phyloP scores from a whole-genome alignment of 192 early-diverging fungal genomes.

The Backusella mclennaniae region DNA sequence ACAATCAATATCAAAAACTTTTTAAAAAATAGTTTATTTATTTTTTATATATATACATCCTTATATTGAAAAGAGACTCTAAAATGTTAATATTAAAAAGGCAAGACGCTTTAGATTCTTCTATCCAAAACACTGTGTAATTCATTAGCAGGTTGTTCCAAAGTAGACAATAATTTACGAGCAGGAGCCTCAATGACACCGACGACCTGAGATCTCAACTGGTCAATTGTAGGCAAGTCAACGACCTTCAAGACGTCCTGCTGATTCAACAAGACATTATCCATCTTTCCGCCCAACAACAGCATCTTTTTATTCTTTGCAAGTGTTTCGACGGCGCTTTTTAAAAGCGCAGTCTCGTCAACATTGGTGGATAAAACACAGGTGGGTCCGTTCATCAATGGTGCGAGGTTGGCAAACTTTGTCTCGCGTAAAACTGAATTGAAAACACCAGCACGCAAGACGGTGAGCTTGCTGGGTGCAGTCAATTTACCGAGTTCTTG shows the following conservation, averaged over 20 bases:
- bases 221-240: constrained; percentile 47
- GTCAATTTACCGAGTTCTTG: constrained; percentile 31
- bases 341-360: constrained; percentile 42
- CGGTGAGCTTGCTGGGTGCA: constrained; percentile 36
- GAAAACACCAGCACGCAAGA: constrained; percentile 49
- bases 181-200: constrained; percentile 48
- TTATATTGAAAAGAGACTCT: not conserved
- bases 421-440: constrained; percentile 43
- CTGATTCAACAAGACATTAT: constrained; percentile 48
- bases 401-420: constrained; percentile 44
- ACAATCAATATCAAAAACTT: not conserved
- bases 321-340: constrained; percentile 38
- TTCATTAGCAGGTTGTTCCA: constrained; percentile 34
- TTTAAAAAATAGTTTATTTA: constrained; percentile 1
- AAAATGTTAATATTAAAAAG: not conserved
- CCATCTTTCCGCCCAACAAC: constrained; percentile 56
- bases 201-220: constrained; percentile 41
- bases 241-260: constrained; percentile 46
- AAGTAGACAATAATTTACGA: constrained; percentile 38
- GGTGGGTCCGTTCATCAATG: constrained; percentile 51
- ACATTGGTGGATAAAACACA: constrained; percentile 48
- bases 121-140: constrained; percentile 36
- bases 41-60: not conserved
- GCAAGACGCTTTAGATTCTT: constrained; percentile 9
- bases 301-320: constrained; percentile 55